Percentiles rank a stretch among this genome's conserved stretches.
Conservation (phyloP, 345 rosid genomes). For the Salix koriyanagi region DNA sequence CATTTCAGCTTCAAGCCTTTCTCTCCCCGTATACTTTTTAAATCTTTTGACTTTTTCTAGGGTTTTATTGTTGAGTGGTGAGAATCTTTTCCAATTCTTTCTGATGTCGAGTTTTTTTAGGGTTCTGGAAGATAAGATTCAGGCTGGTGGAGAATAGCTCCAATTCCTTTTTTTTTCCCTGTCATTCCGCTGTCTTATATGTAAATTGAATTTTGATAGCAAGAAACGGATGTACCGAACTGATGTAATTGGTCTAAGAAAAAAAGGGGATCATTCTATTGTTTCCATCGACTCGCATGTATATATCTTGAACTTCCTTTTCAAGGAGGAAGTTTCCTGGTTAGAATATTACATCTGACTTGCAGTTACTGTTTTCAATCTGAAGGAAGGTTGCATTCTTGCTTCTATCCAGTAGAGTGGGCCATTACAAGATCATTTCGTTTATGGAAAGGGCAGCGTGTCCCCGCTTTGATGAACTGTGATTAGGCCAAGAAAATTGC, state of each 20-base stretch:
- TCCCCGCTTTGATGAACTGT: background rate
- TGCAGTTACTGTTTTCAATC: too few relatives aligned
- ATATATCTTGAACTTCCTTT: slow-evolving; percentile 9
- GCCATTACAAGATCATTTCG: too few relatives aligned
- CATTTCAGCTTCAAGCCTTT: slow-evolving; percentile 19
- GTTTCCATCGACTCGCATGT: slow-evolving; percentile 12
- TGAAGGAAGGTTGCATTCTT: background rate
- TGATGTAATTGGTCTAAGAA: slow-evolving; percentile 55
- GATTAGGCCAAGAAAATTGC: background rate
- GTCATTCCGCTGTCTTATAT: slow-evolving; percentile 32
- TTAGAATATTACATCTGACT: background rate
- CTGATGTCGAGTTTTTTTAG: slow-evolving; percentile 24
- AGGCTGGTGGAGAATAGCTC: slow-evolving; percentile 38
- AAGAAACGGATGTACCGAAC: slow-evolving; percentile 39
- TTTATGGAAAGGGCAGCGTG: background rate
- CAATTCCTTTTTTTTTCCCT: slow-evolving; percentile 6
- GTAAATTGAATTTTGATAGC: slow-evolving; percentile 72
- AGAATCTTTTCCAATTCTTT: slow-evolving; percentile 41
- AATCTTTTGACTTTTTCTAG: slow-evolving; percentile 29
- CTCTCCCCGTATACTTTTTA: background rate
- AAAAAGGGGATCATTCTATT: slow-evolving; percentile 22
- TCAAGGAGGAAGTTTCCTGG: background rate
- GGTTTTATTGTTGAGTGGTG: slow-evolving; percentile 33
- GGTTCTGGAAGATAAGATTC: slow-evolving; percentile 35
- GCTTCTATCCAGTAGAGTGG: background rate